Conservation (phyloP, 768 basidiomycete species). For the Suillus tomentosus region DNA sequence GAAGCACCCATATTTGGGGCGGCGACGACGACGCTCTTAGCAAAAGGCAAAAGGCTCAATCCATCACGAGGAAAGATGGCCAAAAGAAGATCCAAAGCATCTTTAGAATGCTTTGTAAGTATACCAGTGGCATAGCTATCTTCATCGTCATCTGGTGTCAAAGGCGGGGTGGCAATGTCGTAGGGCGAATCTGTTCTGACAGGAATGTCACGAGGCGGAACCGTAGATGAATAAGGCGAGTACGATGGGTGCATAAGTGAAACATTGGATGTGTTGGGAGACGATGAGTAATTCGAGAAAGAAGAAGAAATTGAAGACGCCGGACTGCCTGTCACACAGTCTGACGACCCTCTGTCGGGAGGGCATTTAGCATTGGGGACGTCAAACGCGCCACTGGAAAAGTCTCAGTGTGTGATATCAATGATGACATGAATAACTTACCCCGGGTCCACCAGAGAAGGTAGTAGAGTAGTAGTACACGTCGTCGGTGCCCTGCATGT, state of each 20-base stretch:
- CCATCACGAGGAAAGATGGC: constrained; percentile 77
- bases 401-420: constrained; percentile 15
- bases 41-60: constrained; percentile 64
- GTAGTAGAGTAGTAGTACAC: constrained; percentile 93
- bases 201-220: constrained; percentile 47
- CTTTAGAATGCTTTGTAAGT: constrained; percentile 49
- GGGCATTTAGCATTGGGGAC: constrained; percentile 88
- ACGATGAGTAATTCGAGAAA: constrained; percentile 34
- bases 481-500: constrained; percentile 75
- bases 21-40: constrained; percentile 74
- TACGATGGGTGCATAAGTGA: constrained; percentile 21
- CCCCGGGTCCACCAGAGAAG: constrained; percentile 93
- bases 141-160: constrained; percentile 72
- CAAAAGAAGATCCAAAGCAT: constrained; percentile 78
- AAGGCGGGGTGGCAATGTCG: constrained; percentile 67
- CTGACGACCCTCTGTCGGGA: constrained; percentile 93
- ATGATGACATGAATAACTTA: constrained; percentile 37
- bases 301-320: constrained; percentile 59
- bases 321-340: constrained; percentile 93
- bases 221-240: constrained; percentile 28
- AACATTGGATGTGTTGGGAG: constrained; percentile 25
- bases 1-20: constrained; percentile 65
- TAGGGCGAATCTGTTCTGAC: constrained; percentile 38
- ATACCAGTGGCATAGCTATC: constrained; percentile 46
- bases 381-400: constrained; percentile 92